These are phyloP conservation scores for Acer campestre DNA, from an alignment of 345 rosid species.

Conservation along the genomic window DNA sequence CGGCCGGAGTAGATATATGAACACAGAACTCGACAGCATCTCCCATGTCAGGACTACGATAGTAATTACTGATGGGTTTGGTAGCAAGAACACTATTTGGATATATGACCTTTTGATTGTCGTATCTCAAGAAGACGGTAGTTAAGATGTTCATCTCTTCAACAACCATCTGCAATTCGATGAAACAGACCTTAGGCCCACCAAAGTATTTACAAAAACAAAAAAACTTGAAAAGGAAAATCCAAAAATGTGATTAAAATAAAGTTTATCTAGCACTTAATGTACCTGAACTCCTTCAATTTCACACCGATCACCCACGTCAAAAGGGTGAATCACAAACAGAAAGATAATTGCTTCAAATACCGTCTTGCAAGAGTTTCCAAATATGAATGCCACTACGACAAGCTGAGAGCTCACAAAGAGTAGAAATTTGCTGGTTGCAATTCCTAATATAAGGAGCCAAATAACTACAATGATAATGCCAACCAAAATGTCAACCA, in stretches of 20 bases:
- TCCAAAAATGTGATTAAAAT: not conserved
- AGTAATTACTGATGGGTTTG: conserved; percentile 70
- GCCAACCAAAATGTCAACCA: conserved; percentile 56
- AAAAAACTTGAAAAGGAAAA: not conserved
- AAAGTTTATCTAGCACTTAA: not conserved
- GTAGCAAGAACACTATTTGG: conserved; percentile 74
- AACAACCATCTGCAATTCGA: conserved; percentile 61
- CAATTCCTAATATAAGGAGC: conserved; percentile 84
- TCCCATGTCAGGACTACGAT: conserved; percentile 97
- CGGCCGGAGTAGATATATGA: conserved; percentile 74
- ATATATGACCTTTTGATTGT: conserved; percentile 70
- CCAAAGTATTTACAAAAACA: not conserved
- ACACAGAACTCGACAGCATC: conserved; percentile 75
- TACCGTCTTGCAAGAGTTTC: conserved; percentile 79
- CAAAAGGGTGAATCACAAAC: conserved; percentile 88
- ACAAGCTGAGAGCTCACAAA: conserved; percentile 85
- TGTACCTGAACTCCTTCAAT: conserved; percentile 79
- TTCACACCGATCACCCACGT: conserved; percentile 89
- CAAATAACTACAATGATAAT: conserved; percentile 58
- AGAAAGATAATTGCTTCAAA: conserved; percentile 86
- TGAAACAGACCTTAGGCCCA: not conserved
- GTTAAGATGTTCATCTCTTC: conserved; percentile 97
- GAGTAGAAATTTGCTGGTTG: conserved; percentile 74
- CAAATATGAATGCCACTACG: conserved; percentile 75
- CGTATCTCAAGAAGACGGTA: conserved; percentile 76